Conservation (phyloP, 2,329 filamentous ascomycete species). For the Venturia aucupariae region DNA sequence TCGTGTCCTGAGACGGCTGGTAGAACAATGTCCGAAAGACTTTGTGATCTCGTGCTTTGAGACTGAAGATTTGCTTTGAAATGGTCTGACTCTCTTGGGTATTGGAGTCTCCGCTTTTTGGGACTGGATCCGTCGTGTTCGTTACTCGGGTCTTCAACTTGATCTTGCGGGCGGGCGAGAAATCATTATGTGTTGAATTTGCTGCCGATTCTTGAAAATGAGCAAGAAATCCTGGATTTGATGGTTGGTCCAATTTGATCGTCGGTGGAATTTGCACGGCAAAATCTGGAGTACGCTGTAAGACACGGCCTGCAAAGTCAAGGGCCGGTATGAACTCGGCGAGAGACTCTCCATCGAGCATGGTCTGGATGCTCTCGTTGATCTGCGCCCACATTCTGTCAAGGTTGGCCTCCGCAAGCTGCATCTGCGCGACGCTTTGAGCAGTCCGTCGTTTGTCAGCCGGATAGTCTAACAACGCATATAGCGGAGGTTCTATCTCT, state of each 20-base stretch:
- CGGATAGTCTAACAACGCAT: too few relatives aligned
- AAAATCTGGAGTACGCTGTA: constrained; percentile 45
- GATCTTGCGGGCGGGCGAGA: constrained; percentile 12
- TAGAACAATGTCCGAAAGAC: constrained; percentile 38
- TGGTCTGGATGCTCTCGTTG: background rate
- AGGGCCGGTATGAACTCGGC: constrained; percentile 19
- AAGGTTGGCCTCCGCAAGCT: constrained; percentile 18
- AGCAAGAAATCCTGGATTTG: too few relatives aligned
- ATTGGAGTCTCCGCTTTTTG: background rate
- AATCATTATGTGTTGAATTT: too few relatives aligned
- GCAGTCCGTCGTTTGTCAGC: constrained; percentile 14
- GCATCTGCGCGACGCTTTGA: constrained; percentile 12
- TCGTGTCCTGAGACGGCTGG: constrained; percentile 24
- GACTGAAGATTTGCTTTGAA: constrained; percentile 20
- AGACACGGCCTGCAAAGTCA: constrained; percentile 20
- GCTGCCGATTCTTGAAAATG: too few relatives aligned
- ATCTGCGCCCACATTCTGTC: constrained; percentile 6
- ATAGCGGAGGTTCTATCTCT: too few relatives aligned
- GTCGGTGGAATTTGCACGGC: constrained; percentile 22
- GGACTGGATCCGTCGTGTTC: constrained; percentile 10
- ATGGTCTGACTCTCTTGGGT: constrained; percentile 15
- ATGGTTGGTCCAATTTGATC: too few relatives aligned
- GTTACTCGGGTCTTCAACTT: constrained; percentile 15
- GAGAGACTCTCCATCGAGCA: constrained; percentile 14
- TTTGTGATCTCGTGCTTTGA: constrained; percentile 28